These are phyloP conservation scores for Fraxinus angustifolia DNA, from an alignment of 305 asterid genomes.

Conservation along the genomic window DNA sequence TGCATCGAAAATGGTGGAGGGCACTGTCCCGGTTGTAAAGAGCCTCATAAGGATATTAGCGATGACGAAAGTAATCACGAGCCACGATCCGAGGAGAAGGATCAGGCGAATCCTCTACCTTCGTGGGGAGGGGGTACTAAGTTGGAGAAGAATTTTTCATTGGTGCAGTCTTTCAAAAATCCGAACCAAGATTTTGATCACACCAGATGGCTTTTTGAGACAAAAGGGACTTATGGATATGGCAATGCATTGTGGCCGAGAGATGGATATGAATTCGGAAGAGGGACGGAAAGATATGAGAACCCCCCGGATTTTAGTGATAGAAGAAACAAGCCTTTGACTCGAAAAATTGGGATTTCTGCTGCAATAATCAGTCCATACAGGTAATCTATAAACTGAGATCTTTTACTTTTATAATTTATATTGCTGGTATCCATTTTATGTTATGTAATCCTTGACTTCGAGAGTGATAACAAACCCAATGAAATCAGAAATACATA, in stretches of 20 bases:
- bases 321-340: conserved; percentile 71
- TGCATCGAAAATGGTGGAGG: conserved; percentile 52
- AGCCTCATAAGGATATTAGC: conserved; percentile 44
- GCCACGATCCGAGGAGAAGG: conserved; percentile 50
- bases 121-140: conserved; percentile 50
- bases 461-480: background rate
- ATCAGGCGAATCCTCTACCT: conserved; percentile 63
- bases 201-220: conserved; percentile 82
- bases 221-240: conserved; percentile 88
- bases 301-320: conserved; percentile 73
- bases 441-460: background rate
- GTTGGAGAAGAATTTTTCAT: conserved; percentile 68
- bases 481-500: background rate
- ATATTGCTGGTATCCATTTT: background rate
- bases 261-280: conserved; percentile 58
- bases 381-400: conserved; percentile 40
- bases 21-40: conserved; percentile 82
- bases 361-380: conserved; percentile 86
- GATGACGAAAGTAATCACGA: conserved; percentile 49
- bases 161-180: conserved; percentile 82
- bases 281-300: conserved; percentile 52
- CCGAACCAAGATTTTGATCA: conserved; percentile 88
- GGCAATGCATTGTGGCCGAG: conserved; percentile 90
- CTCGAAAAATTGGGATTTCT: conserved; percentile 73
- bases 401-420: background rate